Conservation (phyloP, 2,329 filamentous ascomycete species). For the Calonectria fujianensis region DNA sequence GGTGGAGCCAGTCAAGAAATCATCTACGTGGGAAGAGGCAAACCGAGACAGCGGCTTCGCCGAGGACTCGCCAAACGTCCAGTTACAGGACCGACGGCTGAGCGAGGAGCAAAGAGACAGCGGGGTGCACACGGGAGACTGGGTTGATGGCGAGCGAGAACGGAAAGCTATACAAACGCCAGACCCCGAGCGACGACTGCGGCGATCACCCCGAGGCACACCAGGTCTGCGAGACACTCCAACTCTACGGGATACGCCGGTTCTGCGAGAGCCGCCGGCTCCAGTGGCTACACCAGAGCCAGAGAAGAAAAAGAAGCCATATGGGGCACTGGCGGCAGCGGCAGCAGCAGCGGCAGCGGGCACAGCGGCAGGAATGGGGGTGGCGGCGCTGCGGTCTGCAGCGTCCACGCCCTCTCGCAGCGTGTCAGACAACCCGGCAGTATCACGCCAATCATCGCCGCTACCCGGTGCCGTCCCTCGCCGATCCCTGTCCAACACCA, state of each 20-base stretch:
- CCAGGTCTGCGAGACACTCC: constrained; percentile 65
- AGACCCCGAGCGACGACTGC: constrained; percentile 56
- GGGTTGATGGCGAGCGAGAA: constrained; percentile 58
- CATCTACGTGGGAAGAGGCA: constrained; percentile 48
- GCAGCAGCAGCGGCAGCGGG: constrained; percentile 41
- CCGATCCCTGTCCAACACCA: constrained; percentile 72
- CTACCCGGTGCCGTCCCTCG: constrained; percentile 57
- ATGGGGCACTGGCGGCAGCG: constrained; percentile 54
- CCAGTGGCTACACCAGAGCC: constrained; percentile 65
- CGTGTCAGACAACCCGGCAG: constrained; percentile 61
- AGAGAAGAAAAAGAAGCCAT: constrained; percentile 63
- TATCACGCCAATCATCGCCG: constrained; percentile 49
- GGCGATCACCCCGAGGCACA: constrained; percentile 60
- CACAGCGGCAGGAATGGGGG: constrained; percentile 37
- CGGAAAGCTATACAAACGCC: constrained; percentile 53
- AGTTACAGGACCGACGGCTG: constrained; percentile 59
- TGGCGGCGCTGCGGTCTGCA: constrained; percentile 43
- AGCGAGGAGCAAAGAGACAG: constrained; percentile 70
- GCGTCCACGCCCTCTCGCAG: constrained; percentile 53
- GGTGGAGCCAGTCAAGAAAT: constrained; percentile 54
- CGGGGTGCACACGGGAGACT: constrained; percentile 73
- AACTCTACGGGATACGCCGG: constrained; percentile 62
- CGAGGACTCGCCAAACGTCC: constrained; percentile 63
- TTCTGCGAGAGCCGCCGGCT: constrained; percentile 64
- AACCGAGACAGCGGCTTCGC: constrained; percentile 61